Base-by-base conservation (phyloP, 352 stramenopile species). In the Globisporangium rhizosaccharum region DNA sequence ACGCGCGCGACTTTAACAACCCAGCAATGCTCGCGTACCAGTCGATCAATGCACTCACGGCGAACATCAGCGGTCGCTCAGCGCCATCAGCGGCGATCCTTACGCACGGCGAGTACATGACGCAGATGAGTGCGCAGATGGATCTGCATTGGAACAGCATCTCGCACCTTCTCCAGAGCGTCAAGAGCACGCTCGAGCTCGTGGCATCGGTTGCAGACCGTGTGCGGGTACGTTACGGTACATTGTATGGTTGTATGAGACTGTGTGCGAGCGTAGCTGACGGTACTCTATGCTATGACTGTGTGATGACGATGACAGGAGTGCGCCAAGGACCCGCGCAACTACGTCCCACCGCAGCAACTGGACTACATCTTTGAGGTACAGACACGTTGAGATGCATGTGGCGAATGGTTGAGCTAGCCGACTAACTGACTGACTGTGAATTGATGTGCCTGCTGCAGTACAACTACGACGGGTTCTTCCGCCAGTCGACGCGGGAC, bases 361-460 rank as follows among this genome's bases (percentile, higher is more conserved):
- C 68, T 94, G 51, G 85, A 92, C 63, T 94, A 94, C 71, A 94
- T 94, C 73, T 94, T 94, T 85, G 85, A 92, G 72, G 84, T 93
- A 59, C 68, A 65, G 56, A 33, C 18, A 20, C 51, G 2, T 14
- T 18, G n/a, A 37, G 33, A 3, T 42, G 33, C 0, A 17, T 36
- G 4, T 37, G 11, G 12, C 2, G 10, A 48, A 25, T 17, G 53
- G 10, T 53, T 44, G 18, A 23, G 39, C n/a, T 15, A 41, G 18
- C 4, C 0, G 42, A n/a, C 4, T 56, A 28, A 46, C 23, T 45
- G 41, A n/a, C 25, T 3, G 3, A 33, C 28, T 33, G 28, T 33
- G 28, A 33, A 23, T 23, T 46, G 14, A 28, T 26, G 49, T 56
- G 47, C 51, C 62, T 67, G 67, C 26, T 47, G 56, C 58, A 91